Evolutionary conservation across 78 protist species (phyloP).

Genomic region (Protostelium mycophagum): DNA sequence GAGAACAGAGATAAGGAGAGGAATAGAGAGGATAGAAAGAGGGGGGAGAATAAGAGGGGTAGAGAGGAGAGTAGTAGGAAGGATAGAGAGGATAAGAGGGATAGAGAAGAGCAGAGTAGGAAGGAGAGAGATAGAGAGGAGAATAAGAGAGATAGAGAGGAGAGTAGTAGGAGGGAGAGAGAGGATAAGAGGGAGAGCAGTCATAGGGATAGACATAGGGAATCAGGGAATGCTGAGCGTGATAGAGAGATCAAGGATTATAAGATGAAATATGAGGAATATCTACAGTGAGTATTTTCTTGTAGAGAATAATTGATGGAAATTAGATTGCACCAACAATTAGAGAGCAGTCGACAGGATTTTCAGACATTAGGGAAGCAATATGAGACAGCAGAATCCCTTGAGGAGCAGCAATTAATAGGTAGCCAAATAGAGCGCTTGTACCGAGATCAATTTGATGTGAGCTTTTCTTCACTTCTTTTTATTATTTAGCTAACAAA

Average conservation of each 20-base stretch:
- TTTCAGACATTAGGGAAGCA: background rate
- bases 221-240: too few relatives aligned
- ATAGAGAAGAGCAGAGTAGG: too few relatives aligned
- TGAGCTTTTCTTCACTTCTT: background rate
- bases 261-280: background rate
- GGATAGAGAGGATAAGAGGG: too few relatives aligned
- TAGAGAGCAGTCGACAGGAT: background rate
- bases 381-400: background rate
- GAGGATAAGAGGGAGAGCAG: background rate
- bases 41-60: too few relatives aligned
- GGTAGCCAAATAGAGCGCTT: background rate
- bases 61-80: too few relatives aligned
- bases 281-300: background rate
- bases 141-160: too few relatives aligned
- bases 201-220: background rate
- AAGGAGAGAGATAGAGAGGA: too few relatives aligned
- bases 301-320: background rate
- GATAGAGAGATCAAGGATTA: background rate
- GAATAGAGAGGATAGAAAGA: too few relatives aligned
- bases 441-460: background rate
- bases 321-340: background rate
- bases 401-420: background rate
- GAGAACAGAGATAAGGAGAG: too few relatives aligned
- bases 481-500: too few relatives aligned
- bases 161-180: too few relatives aligned